Evolutionary conservation across 306 rosid species (phyloP).

Genomic region (Lotus japonicus): DNA sequence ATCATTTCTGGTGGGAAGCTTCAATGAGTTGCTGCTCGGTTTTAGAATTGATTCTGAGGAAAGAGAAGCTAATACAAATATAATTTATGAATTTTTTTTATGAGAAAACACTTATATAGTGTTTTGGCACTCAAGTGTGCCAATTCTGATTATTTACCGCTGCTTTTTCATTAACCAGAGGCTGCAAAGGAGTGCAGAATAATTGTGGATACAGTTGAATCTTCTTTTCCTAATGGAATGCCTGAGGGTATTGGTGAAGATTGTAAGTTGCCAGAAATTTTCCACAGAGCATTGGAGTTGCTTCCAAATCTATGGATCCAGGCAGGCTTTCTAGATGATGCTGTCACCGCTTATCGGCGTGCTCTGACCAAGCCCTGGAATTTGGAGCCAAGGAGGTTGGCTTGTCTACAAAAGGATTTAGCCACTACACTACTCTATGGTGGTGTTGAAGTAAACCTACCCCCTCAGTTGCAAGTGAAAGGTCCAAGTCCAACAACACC

Average conservation of each 20-base stretch:
- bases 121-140: not conserved
- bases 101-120: too few species aligned
- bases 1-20: too few species aligned
- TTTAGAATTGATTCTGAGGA: too few species aligned
- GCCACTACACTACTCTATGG: constrained; percentile 71
- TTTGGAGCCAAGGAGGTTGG: constrained; percentile 53
- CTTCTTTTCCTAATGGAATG: constrained; percentile 79
- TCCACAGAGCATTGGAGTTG: constrained; percentile 75
- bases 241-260: constrained; percentile 54
- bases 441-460: constrained; percentile 68
- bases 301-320: constrained; percentile 70
- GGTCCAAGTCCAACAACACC: constrained; percentile 49
- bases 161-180: constrained; percentile 46
- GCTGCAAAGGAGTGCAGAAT: constrained; percentile 81
- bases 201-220: constrained; percentile 73
- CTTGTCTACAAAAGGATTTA: constrained; percentile 61
- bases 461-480: constrained; percentile 47
- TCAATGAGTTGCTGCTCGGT: too few species aligned
- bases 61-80: too few species aligned
- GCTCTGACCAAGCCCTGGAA: constrained; percentile 87
- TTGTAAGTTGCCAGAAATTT: constrained; percentile 83
- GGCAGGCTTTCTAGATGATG: constrained; percentile 72
- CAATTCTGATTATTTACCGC: constrained; percentile 5
- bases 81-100: too few species aligned
- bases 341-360: constrained; percentile 58